Evolutionary conservation across 2,329 filamentous ascomycete species (phyloP), one percentile per base, ranked within the genome.

Genomic region (Magnaporthiopsis incrustans): DNA sequence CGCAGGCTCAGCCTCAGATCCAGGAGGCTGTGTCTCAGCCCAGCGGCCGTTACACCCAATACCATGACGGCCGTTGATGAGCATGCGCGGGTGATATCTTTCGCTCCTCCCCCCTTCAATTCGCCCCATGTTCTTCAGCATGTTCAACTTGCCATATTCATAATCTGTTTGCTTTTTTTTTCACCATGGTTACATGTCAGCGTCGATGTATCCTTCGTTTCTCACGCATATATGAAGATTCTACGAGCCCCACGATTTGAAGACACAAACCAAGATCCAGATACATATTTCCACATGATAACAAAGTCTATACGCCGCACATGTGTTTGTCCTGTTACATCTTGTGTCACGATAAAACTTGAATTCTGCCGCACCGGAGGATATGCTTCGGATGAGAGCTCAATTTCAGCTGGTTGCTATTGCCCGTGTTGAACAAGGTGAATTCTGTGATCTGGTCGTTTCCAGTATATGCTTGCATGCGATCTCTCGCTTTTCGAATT

Each of bases 1-100:
- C 70, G 18, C 67, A 69, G 35, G 68, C 66, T 26, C 61, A 68
- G 44, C 61, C 64, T 62, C 44, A n/a, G 44, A 11, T 15, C 12
- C 44, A 11, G 11, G 44, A 53, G 44, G 22, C 44, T n/a, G 22
- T 7, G 25, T 12, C 57, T 15, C 25, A 30, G 26, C 12, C 26
- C 27, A 10, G 22, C 25, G 11, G 25, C 14, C 14, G 22, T 11
- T 10, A 53, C 44, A 53, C 44, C n/a, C 44, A 11, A 11, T 53
- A 53, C 22, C 44, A 53, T 53, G 57, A 58, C 10, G 57, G 22
- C 18, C 57, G 22, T 26, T 27, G n/a, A 15, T 30, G 25, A 58
- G 27, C 57, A 27, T 6, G 8, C 5, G 6, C 44, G 22, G 2
- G 44, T 6, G 6, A 2, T n/a, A 10, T n/a, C 15, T 53, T 50